These are phyloP conservation scores for Penicillium olsonii DNA, from an alignment of 2,329 filamentous ascomycete genomes.

Conservation along the genomic window DNA sequence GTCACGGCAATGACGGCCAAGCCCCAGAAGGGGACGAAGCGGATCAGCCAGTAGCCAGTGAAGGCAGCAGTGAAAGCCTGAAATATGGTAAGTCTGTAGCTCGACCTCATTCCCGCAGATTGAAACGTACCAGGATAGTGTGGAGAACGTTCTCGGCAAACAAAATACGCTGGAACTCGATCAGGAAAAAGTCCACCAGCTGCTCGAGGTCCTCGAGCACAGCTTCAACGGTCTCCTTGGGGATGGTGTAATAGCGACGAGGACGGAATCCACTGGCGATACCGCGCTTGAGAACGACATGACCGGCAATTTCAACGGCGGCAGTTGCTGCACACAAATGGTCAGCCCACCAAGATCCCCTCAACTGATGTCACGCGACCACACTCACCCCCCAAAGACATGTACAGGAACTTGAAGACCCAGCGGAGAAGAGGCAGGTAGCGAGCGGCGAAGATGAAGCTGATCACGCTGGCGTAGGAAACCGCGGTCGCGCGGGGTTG, in stretches of 20 bases:
- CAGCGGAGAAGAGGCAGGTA: slow-evolving; percentile 65
- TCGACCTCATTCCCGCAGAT: neutral
- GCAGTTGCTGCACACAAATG: slow-evolving; percentile 51
- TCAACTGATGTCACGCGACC: slow-evolving; percentile 23
- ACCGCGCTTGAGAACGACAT: slow-evolving; percentile 58
- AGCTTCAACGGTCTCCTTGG: slow-evolving; percentile 63
- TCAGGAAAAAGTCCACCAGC: slow-evolving; percentile 68
- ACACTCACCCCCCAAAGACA: slow-evolving; percentile 59
- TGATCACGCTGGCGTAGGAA: slow-evolving; percentile 57
- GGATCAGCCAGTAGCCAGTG: slow-evolving; percentile 65
- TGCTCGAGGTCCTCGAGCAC: slow-evolving; percentile 64
- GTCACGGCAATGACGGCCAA: slow-evolving; percentile 59
- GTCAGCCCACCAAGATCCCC: slow-evolving; percentile 11
- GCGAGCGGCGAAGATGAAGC: slow-evolving; percentile 63
- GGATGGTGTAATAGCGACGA: slow-evolving; percentile 66
- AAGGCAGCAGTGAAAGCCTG: slow-evolving; percentile 63
- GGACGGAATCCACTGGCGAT: slow-evolving; percentile 63
- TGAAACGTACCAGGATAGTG: slow-evolving; percentile 58
- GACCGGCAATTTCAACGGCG: slow-evolving; percentile 58
- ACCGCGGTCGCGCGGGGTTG: slow-evolving; percentile 65
- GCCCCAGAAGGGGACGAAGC: slow-evolving; percentile 66
- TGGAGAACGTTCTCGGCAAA: slow-evolving; percentile 66
- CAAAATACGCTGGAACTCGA: slow-evolving; percentile 66
- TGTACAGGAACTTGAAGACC: slow-evolving; percentile 61
- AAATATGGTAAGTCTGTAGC: slow-evolving; percentile 4